A percentile compares a stretch with the other conserved stretches of the same genome.
Conservation (phyloP, 192 early-diverging fungal species). For the Ambispora gerdemannii region DNA sequence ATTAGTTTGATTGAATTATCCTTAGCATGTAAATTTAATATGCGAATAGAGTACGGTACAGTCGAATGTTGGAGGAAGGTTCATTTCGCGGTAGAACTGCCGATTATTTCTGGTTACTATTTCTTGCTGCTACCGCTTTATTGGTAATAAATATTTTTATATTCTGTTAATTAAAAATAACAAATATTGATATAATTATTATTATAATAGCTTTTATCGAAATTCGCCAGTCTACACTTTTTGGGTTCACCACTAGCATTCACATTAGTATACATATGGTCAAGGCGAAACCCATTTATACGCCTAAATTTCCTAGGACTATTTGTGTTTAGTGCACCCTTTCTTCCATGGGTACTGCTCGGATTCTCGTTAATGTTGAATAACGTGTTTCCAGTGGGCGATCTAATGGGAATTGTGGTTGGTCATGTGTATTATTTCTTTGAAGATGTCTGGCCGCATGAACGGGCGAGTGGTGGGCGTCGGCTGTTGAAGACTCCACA, state of each 20-base stretch:
- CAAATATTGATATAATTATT: neutral
- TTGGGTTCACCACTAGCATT: conserved; percentile 79
- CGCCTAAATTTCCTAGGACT: conserved; percentile 87
- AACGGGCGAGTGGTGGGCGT: conserved; percentile 57
- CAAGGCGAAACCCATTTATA: conserved; percentile 88
- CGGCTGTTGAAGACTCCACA: conserved; percentile 54
- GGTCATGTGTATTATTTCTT: conserved; percentile 96
- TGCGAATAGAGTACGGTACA: conserved; percentile 68
- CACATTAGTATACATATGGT: conserved; percentile 94
- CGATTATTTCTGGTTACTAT: conserved; percentile 90
- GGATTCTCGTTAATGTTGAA: conserved; percentile 84
- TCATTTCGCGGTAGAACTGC: conserved; percentile 85
- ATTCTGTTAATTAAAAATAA: conserved; percentile 4
- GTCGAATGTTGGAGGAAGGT: conserved; percentile 90
- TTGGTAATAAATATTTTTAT: conserved; percentile 45
- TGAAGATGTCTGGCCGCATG: conserved; percentile 87
- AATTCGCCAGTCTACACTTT: conserved; percentile 64
- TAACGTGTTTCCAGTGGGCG: conserved; percentile 70
- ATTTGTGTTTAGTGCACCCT: conserved; percentile 88
- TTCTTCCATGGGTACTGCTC: conserved; percentile 86
- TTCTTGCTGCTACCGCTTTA: conserved; percentile 59
- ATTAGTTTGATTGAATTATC: neutral
- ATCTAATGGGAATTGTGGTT: conserved; percentile 79
- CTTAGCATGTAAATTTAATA: conserved; percentile 13
- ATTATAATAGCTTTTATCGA: conserved; percentile 26